Conservation (phyloP, 2,329 filamentous ascomycete genomes). For the Botrytis hyacinthi region DNA sequence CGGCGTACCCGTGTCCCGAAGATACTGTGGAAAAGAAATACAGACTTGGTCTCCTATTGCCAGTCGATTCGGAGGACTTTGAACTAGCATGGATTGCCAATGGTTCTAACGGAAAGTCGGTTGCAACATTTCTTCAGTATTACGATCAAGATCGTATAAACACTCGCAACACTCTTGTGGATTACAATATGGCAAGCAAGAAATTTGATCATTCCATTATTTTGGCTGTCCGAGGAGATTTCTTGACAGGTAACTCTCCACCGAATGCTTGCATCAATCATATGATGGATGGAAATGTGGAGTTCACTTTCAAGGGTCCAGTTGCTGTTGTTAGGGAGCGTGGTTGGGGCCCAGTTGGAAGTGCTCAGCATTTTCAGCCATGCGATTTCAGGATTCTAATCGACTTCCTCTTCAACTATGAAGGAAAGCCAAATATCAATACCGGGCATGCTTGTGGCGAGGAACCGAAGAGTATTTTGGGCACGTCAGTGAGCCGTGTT, state of each 20-base stretch:
- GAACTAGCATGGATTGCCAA: background rate
- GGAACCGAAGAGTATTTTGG: background rate
- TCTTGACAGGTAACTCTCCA: background rate
- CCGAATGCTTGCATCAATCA: conserved; percentile 4
- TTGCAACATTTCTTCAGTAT: background rate
- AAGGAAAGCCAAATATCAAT: background rate
- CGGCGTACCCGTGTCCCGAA: background rate
- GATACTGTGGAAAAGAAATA: background rate
- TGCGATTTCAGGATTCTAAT: background rate
- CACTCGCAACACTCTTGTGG: background rate
- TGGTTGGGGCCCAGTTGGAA: background rate
- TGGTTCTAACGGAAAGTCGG: background rate
- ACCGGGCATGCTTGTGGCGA: background rate
- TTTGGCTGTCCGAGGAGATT: background rate
- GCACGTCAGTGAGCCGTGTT: background rate
- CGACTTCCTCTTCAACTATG: conserved; percentile 7
- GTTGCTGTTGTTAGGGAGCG: conserved; percentile 6
- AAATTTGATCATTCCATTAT: conserved; percentile 6
- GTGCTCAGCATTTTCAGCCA: conserved; percentile 4
- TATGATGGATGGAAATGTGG: background rate
- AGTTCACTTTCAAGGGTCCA: background rate
- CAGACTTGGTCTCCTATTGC: conserved; percentile 10
- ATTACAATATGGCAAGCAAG: conserved; percentile 9
- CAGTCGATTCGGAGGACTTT: background rate
- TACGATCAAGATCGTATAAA: conserved; percentile 1